Base-by-base conservation (phyloP, 768 basidiomycete species). In the Lactarius sp. region DNA sequence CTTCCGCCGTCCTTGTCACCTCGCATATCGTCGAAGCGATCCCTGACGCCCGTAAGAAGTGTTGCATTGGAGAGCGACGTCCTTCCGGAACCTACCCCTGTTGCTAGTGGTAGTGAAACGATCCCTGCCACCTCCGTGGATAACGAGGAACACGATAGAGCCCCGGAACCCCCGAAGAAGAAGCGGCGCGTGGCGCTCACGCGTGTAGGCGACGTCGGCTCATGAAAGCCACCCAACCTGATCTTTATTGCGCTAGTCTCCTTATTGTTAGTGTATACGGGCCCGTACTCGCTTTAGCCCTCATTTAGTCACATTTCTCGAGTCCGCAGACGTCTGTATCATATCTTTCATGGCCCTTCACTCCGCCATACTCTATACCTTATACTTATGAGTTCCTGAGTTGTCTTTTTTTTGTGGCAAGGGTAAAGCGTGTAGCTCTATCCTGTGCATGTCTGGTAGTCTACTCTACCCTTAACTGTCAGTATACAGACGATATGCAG, bases 121-220 rank as follows among this genome's bases (percentile, higher is more conserved):
- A 53, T 52, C 7, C 27, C 36, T 7, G 51, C 27, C 9, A 39
- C 44, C 14, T 46, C 52, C 52, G 52, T 59, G 44, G 53, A 64
- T 34, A 42, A 58, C 7, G 67, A 68, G 33, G 68, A 69, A 56
- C 56, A 53, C 52, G 75, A 72, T 22, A 73, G 69, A 34, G 65
- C 49, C 20, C 65, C 70, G 4, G 86, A 84, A 64, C 91, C 88
- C 3, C 87, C 88, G 6, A 94, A 90, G 81, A 93, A 94, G 75
- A 93, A 91, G 74, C 81, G 91, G 60, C 80, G 91, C 27, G 84
- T 92, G n/a, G 88, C 83, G 41, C 77, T 92, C 69, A 91, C 86
- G 12, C 79, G 80, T 20, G 81, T 92, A 3, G 83, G 84, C 22
- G 88, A 88, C 42, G 62, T 67, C 52, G 61, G 61, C 20, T 68